Conservation (phyloP, 2,329 filamentous ascomycete genomes). For the Xylariaceae sp. region DNA sequence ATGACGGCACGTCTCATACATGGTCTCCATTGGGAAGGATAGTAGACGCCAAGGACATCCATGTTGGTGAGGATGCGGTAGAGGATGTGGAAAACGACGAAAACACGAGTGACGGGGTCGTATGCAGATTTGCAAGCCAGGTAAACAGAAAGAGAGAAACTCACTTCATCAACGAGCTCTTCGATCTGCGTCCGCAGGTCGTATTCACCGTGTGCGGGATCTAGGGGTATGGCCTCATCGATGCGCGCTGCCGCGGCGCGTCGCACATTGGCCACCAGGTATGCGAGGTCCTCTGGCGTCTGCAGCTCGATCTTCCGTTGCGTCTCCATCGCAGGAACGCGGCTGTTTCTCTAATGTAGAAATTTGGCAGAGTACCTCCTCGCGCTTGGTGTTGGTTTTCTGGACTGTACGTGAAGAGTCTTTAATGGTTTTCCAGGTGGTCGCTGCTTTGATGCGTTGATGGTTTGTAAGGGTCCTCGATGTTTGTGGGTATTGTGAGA, state of each 20-base stretch:
- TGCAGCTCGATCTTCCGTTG: constrained; percentile 79
- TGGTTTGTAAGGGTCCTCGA: constrained; percentile 3
- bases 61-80: neutral
- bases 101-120: constrained; percentile 1
- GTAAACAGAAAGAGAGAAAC: constrained; percentile 3
- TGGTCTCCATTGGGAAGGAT: too few relatives aligned
- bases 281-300: constrained; percentile 66
- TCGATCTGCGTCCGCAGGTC: constrained; percentile 57
- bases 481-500: neutral
- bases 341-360: too few relatives aligned
- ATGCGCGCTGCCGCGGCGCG: constrained; percentile 64
- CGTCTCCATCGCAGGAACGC: constrained; percentile 14
- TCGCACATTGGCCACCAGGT: constrained; percentile 66
- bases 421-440: too few relatives aligned
- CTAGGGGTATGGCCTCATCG: constrained; percentile 61
- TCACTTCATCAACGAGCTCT: constrained; percentile 54
- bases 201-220: constrained; percentile 39
- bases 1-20: too few relatives aligned
- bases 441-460: too few relatives aligned
- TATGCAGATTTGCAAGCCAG: neutral
- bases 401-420: too few relatives aligned
- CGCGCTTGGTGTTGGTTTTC: too few relatives aligned
- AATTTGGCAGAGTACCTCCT: too few relatives aligned
- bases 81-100: neutral
- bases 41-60: neutral